phyloP scores from a whole-genome alignment of 805 yeast genomes.

The Saccharomycopsis fodiens region DNA sequence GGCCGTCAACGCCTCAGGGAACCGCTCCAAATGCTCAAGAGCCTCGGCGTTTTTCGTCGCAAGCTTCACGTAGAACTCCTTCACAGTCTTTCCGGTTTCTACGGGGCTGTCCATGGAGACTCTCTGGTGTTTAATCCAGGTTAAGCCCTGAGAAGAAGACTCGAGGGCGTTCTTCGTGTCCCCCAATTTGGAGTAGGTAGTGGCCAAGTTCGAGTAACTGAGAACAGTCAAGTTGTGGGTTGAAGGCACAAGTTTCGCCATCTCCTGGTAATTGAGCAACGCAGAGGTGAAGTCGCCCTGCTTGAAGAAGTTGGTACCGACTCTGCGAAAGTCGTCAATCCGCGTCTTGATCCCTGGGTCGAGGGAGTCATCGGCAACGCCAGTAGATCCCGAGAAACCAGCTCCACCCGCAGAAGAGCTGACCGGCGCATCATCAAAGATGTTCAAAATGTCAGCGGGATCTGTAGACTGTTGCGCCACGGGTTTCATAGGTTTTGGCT shows the following conservation, averaged over 20 bases:
- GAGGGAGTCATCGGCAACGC: background rate
- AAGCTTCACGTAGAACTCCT: constrained; percentile 69
- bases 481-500: constrained; percentile 7
- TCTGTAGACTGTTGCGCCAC: background rate
- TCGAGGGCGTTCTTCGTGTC: constrained; percentile 38
- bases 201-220: constrained; percentile 68
- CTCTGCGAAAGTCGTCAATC: constrained; percentile 24
- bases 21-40: constrained; percentile 70
- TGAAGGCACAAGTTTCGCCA: constrained; percentile 50
- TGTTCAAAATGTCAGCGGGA: constrained; percentile 6
- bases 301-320: constrained; percentile 58
- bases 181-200: constrained; percentile 61
- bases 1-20: constrained; percentile 48
- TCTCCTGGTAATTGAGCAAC: constrained; percentile 46
- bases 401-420: background rate
- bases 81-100: constrained; percentile 47
- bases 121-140: constrained; percentile 23
- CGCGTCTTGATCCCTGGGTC: constrained; percentile 14
- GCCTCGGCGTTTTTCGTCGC: constrained; percentile 72
- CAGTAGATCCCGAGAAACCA: background rate
- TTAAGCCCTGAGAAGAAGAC: constrained; percentile 29
- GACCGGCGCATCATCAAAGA: constrained; percentile 14
- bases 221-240: constrained; percentile 61
- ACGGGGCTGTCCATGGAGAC: constrained; percentile 26
- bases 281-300: constrained; percentile 81